These are phyloP conservation scores for Sphenostylis stenocarpa DNA, from an alignment of 306 rosid species.

Conservation along the genomic window DNA sequence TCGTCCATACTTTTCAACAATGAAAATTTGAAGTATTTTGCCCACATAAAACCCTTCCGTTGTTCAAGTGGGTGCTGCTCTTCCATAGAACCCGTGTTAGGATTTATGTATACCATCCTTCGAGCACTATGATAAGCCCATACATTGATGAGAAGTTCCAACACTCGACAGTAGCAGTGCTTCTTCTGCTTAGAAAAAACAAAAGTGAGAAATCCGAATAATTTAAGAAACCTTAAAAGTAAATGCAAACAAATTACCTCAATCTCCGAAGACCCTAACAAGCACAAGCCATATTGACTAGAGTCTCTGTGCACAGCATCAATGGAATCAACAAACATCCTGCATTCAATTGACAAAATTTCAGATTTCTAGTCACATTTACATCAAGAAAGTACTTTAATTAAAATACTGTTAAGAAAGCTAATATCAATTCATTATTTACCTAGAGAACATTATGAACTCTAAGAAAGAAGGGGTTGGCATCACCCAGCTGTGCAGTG, in stretches of 20 bases:
- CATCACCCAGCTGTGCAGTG: constrained; percentile 98
- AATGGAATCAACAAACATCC: constrained; percentile 91
- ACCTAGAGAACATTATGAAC: constrained; percentile 92
- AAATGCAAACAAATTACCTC: constrained; percentile 56
- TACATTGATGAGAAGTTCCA: constrained; percentile 86
- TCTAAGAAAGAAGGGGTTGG: constrained; percentile 96
- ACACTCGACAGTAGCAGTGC: constrained; percentile 85
- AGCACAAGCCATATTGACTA: constrained; percentile 46
- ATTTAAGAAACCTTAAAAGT: constrained; percentile 21
- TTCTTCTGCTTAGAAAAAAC: constrained; percentile 50
- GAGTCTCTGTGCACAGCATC: constrained; percentile 66
- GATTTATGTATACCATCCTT: constrained; percentile 83
- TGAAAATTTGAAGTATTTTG: constrained; percentile 65
- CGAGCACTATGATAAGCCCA: constrained; percentile 98
- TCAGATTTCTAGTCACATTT: constrained; percentile 32
- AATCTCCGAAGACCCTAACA: constrained; percentile 71
- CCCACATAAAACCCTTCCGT: constrained; percentile 79
- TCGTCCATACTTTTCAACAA: constrained; percentile 92
- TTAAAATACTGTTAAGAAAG: neutral
- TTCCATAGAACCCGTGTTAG: constrained; percentile 64
- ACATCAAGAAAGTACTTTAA: constrained; percentile 13
- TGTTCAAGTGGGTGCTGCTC: constrained; percentile 87
- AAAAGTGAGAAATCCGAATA: constrained; percentile 30
- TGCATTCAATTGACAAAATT: constrained; percentile 43
- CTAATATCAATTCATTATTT: constrained; percentile 31